These are phyloP conservation scores for Leccinum fallax DNA, from an alignment of 1,284 basidiomycete genomes.

Conservation along the genomic window DNA sequence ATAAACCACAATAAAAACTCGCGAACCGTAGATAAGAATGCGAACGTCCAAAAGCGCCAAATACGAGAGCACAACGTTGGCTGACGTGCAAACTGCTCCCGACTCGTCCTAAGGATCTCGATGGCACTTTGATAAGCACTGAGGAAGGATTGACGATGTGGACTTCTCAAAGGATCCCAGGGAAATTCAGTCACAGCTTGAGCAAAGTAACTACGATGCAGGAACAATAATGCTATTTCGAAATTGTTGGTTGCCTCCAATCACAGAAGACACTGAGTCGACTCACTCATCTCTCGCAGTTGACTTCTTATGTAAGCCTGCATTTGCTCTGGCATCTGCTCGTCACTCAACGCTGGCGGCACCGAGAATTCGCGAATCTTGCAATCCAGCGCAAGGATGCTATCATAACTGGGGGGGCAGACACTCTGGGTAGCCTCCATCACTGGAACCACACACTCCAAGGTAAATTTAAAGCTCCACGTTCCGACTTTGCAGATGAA, in stretches of 20 bases:
- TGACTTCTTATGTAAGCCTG: conserved; percentile 46
- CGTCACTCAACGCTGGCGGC: conserved; percentile 20
- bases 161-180: conserved; percentile 43
- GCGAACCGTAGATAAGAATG: conserved; percentile 50
- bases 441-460: conserved; percentile 47
- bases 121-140: conserved; percentile 49
- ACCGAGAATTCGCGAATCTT: conserved; percentile 44
- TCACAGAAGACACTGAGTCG: background rate
- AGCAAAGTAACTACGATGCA: conserved; percentile 52
- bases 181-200: conserved; percentile 48
- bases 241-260: conserved; percentile 1
- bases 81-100: conserved; percentile 41
- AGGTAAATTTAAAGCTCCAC: conserved; percentile 47
- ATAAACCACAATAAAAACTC: background rate
- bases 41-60: conserved; percentile 53
- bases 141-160: conserved; percentile 44
- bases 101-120: conserved; percentile 40
- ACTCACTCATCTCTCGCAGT: conserved; percentile 50
- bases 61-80: conserved; percentile 45
- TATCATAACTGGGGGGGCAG: conserved; percentile 47
- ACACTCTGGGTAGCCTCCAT: conserved; percentile 42
- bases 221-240: conserved; percentile 45
- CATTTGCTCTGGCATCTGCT: conserved; percentile 44
- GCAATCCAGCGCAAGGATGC: conserved; percentile 46
- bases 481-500: conserved; percentile 41